Evolutionary conservation across 73 alveolate genomes (phyloP).

Genomic region (Durusdinium trenchii): DNA sequence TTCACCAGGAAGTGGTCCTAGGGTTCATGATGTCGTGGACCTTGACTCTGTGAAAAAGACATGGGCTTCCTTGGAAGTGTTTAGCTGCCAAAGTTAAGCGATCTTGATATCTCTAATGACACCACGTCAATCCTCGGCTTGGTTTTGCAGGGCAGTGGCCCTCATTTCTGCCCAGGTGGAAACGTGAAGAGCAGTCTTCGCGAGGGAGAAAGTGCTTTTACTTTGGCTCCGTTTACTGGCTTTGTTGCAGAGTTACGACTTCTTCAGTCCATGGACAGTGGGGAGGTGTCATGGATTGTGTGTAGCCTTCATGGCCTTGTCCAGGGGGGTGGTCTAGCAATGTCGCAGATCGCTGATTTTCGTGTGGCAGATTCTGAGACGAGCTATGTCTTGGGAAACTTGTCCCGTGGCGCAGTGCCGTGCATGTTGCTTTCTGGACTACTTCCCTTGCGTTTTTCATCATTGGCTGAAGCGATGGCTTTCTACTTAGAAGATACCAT

Average conservation of each 20-base stretch:
- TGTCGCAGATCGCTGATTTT: constrained; percentile 66
- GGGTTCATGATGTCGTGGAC: too few species aligned
- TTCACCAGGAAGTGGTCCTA: too few species aligned
- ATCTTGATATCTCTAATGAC: background rate
- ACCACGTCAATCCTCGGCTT: background rate
- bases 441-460: background rate
- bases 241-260: constrained; percentile 77
- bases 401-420: constrained; percentile 80
- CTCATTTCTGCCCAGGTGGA: constrained; percentile 84
- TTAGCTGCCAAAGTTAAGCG: too few species aligned
- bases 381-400: constrained; percentile 29
- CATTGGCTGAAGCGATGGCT: constrained; percentile 49
- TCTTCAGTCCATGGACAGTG: background rate
- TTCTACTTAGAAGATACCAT: constrained; percentile 57
- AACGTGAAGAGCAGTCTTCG: constrained; percentile 66
- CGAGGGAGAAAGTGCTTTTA: constrained; percentile 57
- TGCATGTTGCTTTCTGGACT: constrained; percentile 33
- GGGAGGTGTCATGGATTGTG: background rate
- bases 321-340: constrained; percentile 83
- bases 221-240: constrained; percentile 69
- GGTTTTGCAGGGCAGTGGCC: constrained; percentile 70
- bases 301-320: constrained; percentile 67
- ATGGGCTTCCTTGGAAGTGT: too few species aligned
- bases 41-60: too few species aligned
- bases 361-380: constrained; percentile 46